Base-by-base conservation (phyloP, 106 monocot genomes). In the Dendrobium officinale region DNA sequence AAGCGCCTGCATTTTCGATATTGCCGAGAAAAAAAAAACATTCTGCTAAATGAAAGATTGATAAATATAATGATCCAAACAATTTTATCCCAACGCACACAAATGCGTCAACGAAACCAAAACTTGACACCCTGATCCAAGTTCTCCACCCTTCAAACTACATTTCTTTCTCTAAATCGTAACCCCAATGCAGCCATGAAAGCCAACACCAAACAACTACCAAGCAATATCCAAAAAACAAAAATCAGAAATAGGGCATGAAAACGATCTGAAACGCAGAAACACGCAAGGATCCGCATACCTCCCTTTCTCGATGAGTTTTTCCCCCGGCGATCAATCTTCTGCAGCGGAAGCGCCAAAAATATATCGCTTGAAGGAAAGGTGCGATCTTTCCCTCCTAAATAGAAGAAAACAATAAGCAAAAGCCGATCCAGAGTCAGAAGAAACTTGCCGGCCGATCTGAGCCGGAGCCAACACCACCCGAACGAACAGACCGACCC, bases 371-470 rank as follows among this genome's bases (percentile, higher is more conserved):
- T 3, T 3, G 13, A 51, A 51, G 0, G 51, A 51, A 51, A 11
- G 1, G 16, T 15, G 51, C 51, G 51, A 11, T 1, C 15, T 51
- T 51, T 51, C 51, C 51, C 51, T 51, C 61, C 22, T 13, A 22
- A 61, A 22, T n/a, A 19, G n/a, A 61, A 61, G 6, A 61, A n/a
- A 61, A n/a, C 22, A 61, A 8, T 6, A 10, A n/a, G 61, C 4
- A 5, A 61, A 6, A 5, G 4, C 61, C 61, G 24, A 61, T 61
- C 61, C 61, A 61, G 61, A 22, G 61, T n/a, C n/a, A 22, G n/a
- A 61, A n/a, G 61, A 77, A 77, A 31, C 47, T 49, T 81, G 55
- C 73, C 81, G 86, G 81, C 83, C 80, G 86, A 77, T 78, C 86
- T 51, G 83, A 87, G 83, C 83, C 80, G 83, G 86, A 66, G 64